These are phyloP conservation scores for Penicillium angulare DNA, from an alignment of 495 filamentous ascomycete genomes.

Conservation along the genomic window DNA sequence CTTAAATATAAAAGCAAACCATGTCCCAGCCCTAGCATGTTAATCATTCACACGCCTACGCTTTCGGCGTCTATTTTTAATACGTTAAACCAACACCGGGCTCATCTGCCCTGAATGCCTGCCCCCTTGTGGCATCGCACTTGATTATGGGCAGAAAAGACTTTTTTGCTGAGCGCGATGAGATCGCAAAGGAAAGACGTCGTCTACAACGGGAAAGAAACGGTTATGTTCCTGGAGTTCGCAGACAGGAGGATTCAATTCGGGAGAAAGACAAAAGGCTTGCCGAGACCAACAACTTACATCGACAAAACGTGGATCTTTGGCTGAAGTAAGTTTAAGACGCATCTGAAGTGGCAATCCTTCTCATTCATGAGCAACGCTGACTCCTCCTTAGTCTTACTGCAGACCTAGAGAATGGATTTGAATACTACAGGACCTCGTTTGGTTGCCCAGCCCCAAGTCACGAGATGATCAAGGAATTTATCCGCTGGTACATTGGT, in stretches of 20 bases:
- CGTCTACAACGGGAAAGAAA: constrained; percentile 1
- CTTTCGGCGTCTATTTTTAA: too few species aligned
- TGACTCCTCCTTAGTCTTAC: too few species aligned
- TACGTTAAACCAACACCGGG: too few species aligned
- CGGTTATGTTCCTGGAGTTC: constrained; percentile 6
- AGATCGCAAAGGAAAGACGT: constrained; percentile 4
- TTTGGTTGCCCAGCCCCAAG: neutral
- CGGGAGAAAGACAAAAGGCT: constrained; percentile 10
- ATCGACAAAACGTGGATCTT: neutral
- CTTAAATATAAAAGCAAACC: too few species aligned
- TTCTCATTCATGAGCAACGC: too few species aligned
- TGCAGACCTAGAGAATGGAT: neutral
- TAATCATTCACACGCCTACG: too few species aligned
- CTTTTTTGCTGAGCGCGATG: neutral
- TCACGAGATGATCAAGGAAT: neutral
- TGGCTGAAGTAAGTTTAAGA: constrained; percentile 7
- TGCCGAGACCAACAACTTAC: neutral
- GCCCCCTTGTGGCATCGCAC: too few species aligned
- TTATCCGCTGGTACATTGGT: neutral
- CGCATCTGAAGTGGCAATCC: too few species aligned
- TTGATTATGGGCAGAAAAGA: too few species aligned
- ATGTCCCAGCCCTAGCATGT: too few species aligned
- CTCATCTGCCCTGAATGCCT: too few species aligned
- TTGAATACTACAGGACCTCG: neutral
- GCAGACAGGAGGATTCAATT: constrained; percentile 7